Evolutionary conservation across 345 rosid species (phyloP).

Genomic region (Triadica sebifera): DNA sequence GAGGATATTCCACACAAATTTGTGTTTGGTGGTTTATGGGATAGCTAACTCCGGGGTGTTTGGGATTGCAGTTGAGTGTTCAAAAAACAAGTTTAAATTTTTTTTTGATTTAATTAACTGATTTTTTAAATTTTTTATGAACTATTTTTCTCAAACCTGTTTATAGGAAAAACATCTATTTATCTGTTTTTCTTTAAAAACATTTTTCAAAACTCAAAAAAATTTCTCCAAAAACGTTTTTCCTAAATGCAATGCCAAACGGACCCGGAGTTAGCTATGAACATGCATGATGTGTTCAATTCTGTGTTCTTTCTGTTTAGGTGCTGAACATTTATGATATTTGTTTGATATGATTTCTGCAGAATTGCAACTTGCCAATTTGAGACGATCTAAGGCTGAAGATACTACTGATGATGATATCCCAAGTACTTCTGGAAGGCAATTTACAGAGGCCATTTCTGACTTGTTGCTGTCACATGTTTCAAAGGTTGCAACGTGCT

Average conservation of each 20-base stretch:
- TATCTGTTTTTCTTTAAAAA: too few species aligned
- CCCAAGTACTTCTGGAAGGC: slow-evolving; percentile 82
- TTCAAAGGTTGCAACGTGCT: slow-evolving; percentile 41
- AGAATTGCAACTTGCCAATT: slow-evolving; percentile 82
- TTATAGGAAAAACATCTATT: too few species aligned
- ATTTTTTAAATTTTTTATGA: too few species aligned
- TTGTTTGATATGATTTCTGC: slow-evolving; percentile 24
- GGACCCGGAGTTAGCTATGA: not conserved
- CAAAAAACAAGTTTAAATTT: too few species aligned
- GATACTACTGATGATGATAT: slow-evolving; percentile 64
- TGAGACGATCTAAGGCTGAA: slow-evolving; percentile 61
- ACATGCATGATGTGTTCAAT: not conserved
- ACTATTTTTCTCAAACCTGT: too few species aligned
- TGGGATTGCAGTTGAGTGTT: too few species aligned
- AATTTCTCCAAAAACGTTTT: too few species aligned
- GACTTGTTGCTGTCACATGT: slow-evolving; percentile 28
- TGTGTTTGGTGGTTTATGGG: not conserved
- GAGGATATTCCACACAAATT: not conserved
- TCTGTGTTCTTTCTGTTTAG: not conserved
- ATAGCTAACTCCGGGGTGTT: too few species aligned
- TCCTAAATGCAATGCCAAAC: too few species aligned
- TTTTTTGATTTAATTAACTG: too few species aligned
- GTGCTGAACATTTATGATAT: not conserved
- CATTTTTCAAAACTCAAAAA: too few species aligned
- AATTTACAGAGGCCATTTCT: slow-evolving; percentile 46